Evolutionary conservation across 176 grass and related monocot genomes (phyloP).

Genomic region (Urochloa ruziziensis): DNA sequence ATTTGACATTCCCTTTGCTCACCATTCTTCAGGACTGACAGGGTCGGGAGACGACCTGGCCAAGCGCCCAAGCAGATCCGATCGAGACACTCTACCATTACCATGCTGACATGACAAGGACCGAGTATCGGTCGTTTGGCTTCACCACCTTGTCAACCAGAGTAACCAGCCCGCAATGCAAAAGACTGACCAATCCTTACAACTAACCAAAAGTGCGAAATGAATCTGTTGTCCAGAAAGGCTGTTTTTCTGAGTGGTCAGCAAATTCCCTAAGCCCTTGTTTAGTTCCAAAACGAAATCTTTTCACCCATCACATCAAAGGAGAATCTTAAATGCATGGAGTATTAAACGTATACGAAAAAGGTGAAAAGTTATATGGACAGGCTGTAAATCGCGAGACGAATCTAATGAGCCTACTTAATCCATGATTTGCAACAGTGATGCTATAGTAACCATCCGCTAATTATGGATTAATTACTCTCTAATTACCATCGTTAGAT

Average conservation of each 20-base stretch:
- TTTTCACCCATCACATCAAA: too few relatives aligned
- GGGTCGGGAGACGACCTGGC: constrained; percentile 33
- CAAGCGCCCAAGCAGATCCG: constrained; percentile 45
- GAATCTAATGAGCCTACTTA: too few relatives aligned
- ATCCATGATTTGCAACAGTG: too few relatives aligned
- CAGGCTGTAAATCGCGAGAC: too few relatives aligned
- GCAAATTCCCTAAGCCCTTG: neutral
- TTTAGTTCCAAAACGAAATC: too few relatives aligned
- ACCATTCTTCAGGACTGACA: constrained; percentile 50
- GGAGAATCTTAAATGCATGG: too few relatives aligned
- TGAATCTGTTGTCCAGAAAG: neutral
- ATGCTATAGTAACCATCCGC: too few relatives aligned
- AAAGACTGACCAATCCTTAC: constrained; percentile 10
- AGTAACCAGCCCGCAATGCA: constrained; percentile 30
- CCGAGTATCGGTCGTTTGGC: constrained; percentile 59
- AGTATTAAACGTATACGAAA: too few relatives aligned
- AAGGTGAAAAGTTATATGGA: too few relatives aligned
- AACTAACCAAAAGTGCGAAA: constrained; percentile 19
- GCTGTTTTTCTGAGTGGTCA: neutral
- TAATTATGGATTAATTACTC: too few relatives aligned
- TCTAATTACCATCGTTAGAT: too few relatives aligned
- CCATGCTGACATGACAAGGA: constrained; percentile 70
- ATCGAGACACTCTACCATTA: constrained; percentile 84
- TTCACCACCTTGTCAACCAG: constrained; percentile 81
- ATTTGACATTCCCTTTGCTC: neutral